These are phyloP conservation scores for Umbilicus rupestris DNA, from an alignment of 164 flowering plant species.

Conservation along the genomic window DNA sequence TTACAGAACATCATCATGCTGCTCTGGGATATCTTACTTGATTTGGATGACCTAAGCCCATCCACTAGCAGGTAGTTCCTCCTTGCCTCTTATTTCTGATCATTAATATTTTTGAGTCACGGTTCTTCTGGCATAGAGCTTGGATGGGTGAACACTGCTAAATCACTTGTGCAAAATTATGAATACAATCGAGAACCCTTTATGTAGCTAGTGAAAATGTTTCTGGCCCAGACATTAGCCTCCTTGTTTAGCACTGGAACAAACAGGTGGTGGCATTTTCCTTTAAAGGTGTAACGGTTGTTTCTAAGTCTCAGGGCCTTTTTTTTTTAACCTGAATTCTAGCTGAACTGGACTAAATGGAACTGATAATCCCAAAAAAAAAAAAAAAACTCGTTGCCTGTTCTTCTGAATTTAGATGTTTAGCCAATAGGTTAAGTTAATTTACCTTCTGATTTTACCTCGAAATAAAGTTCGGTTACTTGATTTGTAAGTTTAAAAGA, in stretches of 20 bases:
- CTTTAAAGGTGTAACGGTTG: background rate
- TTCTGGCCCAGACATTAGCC: background rate
- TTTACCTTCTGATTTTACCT: too few species aligned
- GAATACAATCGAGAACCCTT: background rate
- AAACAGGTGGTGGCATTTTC: too few species aligned
- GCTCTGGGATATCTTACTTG: slow-evolving; percentile 97
- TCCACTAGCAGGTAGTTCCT: slow-evolving; percentile 86
- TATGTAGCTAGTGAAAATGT: background rate
- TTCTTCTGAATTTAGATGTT: too few species aligned
- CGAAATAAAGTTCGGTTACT: background rate
- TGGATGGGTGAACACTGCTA: background rate
- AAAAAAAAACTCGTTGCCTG: too few species aligned
- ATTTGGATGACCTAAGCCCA: slow-evolving; percentile 95
- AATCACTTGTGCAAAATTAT: background rate
- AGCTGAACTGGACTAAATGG: background rate
- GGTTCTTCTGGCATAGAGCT: background rate
- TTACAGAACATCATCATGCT: slow-evolving; percentile 84
- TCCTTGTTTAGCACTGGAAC: too few species aligned
- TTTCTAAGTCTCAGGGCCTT: background rate
- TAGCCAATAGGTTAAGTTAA: too few species aligned
- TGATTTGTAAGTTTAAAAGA: background rate
- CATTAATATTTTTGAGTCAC: background rate
- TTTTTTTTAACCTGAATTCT: background rate
- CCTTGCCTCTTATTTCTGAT: background rate
- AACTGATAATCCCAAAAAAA: too few species aligned